Percentiles rank a stretch among this genome's conserved stretches.
phyloP scores from a whole-genome alignment of 78 protist genomes.

The Dictyostelium intermedium region DNA sequence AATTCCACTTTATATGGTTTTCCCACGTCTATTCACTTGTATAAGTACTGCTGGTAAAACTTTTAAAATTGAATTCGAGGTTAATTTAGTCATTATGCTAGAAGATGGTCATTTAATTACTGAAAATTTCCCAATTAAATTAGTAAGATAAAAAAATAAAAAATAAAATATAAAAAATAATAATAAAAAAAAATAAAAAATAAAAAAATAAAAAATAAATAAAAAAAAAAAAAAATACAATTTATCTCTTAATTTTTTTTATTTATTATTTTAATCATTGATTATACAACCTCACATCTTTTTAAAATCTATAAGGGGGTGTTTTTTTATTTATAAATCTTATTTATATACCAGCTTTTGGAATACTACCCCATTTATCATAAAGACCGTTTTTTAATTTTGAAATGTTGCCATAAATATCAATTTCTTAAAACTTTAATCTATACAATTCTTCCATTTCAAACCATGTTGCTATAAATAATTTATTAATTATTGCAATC shows the following conservation, averaged over 20 bases:
- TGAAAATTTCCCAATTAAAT: conserved; percentile 94
- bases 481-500: neutral
- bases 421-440: neutral
- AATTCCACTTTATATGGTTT: conserved; percentile 93
- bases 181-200: neutral
- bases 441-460: neutral
- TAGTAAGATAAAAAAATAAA: conserved; percentile 36
- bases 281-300: no score
- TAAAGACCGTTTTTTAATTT: neutral
- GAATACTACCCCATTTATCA: neutral
- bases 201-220: neutral
- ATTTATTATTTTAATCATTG: no score
- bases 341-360: no score
- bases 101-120: conserved; percentile 87
- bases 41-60: conserved; percentile 77
- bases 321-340: no score
- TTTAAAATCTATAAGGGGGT: no score
- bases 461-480: neutral
- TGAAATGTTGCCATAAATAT: neutral
- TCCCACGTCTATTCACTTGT: conserved; percentile 96
- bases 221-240: neutral
- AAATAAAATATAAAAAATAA: neutral
- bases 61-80: conserved; percentile 83
- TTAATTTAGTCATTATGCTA: conserved; percentile 90
- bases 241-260: no score